Conservation (phyloP, 2,329 filamentous ascomycete genomes). For the Alternaria novae-zelandiae region DNA sequence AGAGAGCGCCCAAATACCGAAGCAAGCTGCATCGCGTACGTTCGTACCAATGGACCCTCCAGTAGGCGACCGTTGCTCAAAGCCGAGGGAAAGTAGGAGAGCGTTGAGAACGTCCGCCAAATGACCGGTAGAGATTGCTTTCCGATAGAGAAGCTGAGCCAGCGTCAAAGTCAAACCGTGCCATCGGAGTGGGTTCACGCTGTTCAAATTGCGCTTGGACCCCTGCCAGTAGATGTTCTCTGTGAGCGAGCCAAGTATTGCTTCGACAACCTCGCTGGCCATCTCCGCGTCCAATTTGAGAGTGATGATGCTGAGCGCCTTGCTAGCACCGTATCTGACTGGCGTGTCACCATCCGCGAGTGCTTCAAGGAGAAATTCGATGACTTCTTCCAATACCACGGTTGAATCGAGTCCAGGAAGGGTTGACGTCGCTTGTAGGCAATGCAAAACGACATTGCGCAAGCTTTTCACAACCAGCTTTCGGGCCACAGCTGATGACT, state of each 20-base stretch:
- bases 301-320: conserved; percentile 86
- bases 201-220: conserved; percentile 67
- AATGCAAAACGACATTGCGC: conserved; percentile 73
- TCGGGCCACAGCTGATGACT: conserved; percentile 77
- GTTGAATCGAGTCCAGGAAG: conserved; percentile 47
- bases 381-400: conserved; percentile 71
- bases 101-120: conserved; percentile 78
- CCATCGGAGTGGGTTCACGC: conserved; percentile 85
- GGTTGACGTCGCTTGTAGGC: conserved; percentile 55
- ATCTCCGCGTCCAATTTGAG: conserved; percentile 79
- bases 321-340: conserved; percentile 88
- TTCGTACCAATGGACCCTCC: conserved; percentile 88
- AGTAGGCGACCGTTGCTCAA: conserved; percentile 85
- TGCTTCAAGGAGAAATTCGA: conserved; percentile 79
- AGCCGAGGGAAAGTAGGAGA: conserved; percentile 79
- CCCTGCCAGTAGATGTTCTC: conserved; percentile 67
- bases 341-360: conserved; percentile 89
- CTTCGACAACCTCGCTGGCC: conserved; percentile 86
- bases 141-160: conserved; percentile 83
- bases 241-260: conserved; percentile 73
- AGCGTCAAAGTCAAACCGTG: conserved; percentile 90
- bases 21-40: conserved; percentile 93
- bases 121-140: conserved; percentile 74
- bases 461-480: conserved; percentile 87
- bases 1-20: conserved; percentile 92